These are phyloP conservation scores for Calonectria hongkongensis DNA, from an alignment of 2,329 filamentous ascomycete species.

Conservation along the genomic window DNA sequence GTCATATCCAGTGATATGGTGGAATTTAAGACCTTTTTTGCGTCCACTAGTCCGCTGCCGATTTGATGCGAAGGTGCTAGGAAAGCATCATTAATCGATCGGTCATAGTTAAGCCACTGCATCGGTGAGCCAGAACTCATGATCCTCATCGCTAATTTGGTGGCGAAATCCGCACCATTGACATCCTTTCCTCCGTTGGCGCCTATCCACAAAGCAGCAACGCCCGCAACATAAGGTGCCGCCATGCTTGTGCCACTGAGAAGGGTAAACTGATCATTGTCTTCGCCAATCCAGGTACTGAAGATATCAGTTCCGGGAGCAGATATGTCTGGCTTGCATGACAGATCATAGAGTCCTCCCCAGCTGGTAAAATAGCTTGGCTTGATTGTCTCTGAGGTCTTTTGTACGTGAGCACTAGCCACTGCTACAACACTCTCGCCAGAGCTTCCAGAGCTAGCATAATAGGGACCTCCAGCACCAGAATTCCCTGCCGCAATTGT, in stretches of 20 bases:
- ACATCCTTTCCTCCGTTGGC: conserved; percentile 2
- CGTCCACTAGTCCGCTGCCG: background rate
- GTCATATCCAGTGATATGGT: background rate
- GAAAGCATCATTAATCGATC: background rate
- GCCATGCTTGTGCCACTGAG: conserved; percentile 20
- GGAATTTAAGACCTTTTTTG: conserved; percentile 1
- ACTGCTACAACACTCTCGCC: conserved; percentile 13
- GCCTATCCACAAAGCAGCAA: conserved; percentile 12
- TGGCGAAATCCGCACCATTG: background rate
- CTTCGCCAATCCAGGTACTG: conserved; percentile 3
- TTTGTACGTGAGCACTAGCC: conserved; percentile 11
- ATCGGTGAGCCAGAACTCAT: conserved; percentile 18
- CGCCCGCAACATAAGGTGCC: background rate
- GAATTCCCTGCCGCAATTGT: conserved; percentile 10
- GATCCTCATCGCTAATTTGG: conserved; percentile 3
- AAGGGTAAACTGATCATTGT: background rate
- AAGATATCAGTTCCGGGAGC: conserved; percentile 16
- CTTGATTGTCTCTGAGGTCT: background rate
- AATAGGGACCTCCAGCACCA: conserved; percentile 9
- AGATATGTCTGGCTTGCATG: conserved; percentile 16
- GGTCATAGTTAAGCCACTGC: conserved; percentile 11
- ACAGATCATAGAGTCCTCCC: conserved; percentile 13
- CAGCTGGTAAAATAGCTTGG: conserved; percentile 16
- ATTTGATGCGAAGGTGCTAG: conserved; percentile 2
- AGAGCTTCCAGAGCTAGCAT: conserved; percentile 9